These are phyloP conservation scores for Coemansia sp. DNA, from an alignment of 192 early-diverging fungal species.

Conservation along the genomic window DNA sequence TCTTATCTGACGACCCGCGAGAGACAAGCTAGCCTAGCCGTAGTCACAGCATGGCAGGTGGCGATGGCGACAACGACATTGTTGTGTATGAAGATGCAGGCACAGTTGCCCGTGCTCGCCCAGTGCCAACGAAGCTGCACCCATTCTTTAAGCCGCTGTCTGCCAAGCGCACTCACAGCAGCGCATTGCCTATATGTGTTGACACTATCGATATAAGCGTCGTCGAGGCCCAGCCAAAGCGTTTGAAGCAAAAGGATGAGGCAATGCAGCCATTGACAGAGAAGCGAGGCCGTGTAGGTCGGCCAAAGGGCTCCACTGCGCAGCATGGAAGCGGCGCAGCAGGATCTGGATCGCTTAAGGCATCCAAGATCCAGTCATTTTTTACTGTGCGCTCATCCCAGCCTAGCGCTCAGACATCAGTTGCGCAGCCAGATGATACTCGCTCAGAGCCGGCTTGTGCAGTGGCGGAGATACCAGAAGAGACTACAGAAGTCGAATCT, in stretches of 20 bases:
- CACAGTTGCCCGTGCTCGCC: not conserved
- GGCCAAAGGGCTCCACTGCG: conserved; percentile 12
- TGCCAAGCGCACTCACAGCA: conserved; percentile 26
- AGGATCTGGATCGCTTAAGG: not conserved
- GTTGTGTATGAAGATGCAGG: not conserved
- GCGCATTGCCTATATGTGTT: not conserved
- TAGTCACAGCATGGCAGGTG: not conserved
- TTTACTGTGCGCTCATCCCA: conserved; percentile 21
- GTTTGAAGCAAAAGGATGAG: conserved; percentile 29
- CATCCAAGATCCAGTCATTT: conserved; percentile 47
- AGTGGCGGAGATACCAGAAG: not conserved
- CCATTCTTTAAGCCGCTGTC: conserved; percentile 47
- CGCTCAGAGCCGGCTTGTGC: not conserved
- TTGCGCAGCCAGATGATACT: conserved; percentile 1
- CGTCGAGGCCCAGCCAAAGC: conserved; percentile 21
- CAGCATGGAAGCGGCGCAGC: not conserved
- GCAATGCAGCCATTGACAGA: not conserved
- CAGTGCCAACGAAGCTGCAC: conserved; percentile 14
- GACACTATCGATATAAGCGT: not conserved
- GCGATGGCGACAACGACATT: not conserved
- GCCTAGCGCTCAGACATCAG: not conserved
- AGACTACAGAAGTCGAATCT: not conserved
- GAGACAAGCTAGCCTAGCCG: not conserved
- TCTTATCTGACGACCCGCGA: not conserved
- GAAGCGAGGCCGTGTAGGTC: conserved; percentile 23